phyloP scores from a whole-genome alignment of 345 rosid species.

The Erucastrum elatum region DNA sequence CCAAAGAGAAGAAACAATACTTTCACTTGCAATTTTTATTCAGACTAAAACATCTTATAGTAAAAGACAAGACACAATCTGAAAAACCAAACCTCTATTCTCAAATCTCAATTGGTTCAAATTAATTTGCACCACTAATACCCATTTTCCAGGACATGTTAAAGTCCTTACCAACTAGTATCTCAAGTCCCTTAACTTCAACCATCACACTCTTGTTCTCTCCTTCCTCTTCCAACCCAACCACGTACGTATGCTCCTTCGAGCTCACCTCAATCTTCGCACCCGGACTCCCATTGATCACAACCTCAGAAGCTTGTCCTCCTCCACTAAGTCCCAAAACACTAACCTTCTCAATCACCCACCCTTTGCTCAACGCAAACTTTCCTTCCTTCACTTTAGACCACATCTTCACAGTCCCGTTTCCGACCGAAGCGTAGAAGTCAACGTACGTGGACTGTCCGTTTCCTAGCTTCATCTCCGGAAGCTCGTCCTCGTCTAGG shows the following conservation, averaged over 20 bases:
- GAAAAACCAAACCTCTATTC: conserved; percentile 11
- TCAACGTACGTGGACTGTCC: conserved; percentile 63
- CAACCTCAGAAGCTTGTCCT: conserved; percentile 44
- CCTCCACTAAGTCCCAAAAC: conserved; percentile 70
- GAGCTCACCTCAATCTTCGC: conserved; percentile 41
- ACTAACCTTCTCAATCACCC: conserved; percentile 62
- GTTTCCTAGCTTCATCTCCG: conserved; percentile 77
- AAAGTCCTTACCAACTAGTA: conserved; percentile 73
- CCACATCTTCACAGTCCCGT: conserved; percentile 76
- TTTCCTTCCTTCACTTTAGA: conserved; percentile 72
- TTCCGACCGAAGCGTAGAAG: conserved; percentile 56
- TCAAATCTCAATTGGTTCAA: conserved; percentile 13
- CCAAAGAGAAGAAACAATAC: background rate
- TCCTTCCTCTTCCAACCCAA: conserved; percentile 40
- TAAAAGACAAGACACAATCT: conserved; percentile 7
- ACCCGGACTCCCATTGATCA: conserved; percentile 47
- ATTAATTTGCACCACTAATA: conserved; percentile 4
- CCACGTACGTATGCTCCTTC: conserved; percentile 46
- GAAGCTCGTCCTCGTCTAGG: conserved; percentile 86
- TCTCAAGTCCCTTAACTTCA: conserved; percentile 54
- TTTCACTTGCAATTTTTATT: background rate
- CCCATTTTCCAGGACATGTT: conserved; percentile 69
- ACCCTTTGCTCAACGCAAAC: conserved; percentile 72
- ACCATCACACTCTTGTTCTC: conserved; percentile 58
- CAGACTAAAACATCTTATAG: background rate